Evolutionary conservation across 2,329 filamentous ascomycete genomes (phyloP).

Genomic region (Fusarium piperis): DNA sequence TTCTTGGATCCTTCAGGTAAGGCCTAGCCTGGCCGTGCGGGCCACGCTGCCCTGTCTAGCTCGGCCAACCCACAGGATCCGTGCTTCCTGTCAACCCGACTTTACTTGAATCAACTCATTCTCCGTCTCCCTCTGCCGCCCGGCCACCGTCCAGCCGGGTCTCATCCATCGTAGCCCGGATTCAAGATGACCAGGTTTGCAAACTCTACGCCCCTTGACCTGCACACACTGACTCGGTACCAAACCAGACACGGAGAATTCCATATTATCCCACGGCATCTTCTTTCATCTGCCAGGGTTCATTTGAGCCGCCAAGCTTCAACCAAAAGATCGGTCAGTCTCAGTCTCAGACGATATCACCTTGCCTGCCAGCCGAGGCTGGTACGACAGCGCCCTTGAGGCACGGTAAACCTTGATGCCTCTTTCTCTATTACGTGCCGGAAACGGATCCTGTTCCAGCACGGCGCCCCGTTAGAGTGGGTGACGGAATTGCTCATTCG

Average conservation of each 20-base stretch:
- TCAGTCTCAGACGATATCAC: constrained; percentile 33
- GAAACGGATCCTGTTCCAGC: background rate
- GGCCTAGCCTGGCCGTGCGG: background rate
- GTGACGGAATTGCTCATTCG: background rate
- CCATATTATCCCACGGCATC: constrained; percentile 13
- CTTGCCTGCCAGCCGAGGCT: constrained; percentile 18
- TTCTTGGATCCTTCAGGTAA: constrained; percentile 16
- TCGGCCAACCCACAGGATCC: constrained; percentile 17
- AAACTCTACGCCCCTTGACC: constrained; percentile 17
- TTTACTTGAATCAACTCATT: constrained; percentile 24
- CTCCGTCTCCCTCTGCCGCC: constrained; percentile 29
- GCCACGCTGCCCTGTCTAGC: constrained; percentile 21
- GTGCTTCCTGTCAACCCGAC: constrained; percentile 15
- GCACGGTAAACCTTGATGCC: constrained; percentile 15
- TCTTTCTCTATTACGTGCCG: background rate
- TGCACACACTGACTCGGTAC: constrained; percentile 26
- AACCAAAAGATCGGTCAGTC: constrained; percentile 1
- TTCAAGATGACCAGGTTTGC: constrained; percentile 24
- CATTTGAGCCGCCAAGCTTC: constrained; percentile 10
- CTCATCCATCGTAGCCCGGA: constrained; percentile 19
- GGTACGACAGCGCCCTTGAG: background rate
- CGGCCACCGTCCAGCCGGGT: constrained; percentile 15
- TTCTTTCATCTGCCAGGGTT: constrained; percentile 14
- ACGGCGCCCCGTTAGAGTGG: constrained; percentile 2
- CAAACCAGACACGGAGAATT: constrained; percentile 24